Conservation (phyloP, 768 basidiomycete genomes). For the Podaxis pistillaris region DNA sequence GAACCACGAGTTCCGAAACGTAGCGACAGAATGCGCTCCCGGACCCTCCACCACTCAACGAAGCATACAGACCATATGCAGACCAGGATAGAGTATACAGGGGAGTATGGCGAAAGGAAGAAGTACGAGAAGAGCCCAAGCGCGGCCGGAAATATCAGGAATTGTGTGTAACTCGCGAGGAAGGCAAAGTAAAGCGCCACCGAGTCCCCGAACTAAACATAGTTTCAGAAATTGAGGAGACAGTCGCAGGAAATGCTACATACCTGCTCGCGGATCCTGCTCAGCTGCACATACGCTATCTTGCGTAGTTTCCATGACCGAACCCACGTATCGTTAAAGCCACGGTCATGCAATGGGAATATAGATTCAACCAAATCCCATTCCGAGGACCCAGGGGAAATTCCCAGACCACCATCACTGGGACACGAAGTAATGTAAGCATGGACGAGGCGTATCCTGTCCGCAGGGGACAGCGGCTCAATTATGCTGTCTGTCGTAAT, state of each 20-base stretch:
- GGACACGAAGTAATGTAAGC: conserved; percentile 65
- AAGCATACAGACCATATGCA: conserved; percentile 85
- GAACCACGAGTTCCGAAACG: conserved; percentile 80
- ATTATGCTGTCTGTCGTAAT: conserved; percentile 43
- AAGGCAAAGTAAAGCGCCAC: conserved; percentile 90
- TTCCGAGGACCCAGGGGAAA: conserved; percentile 64
- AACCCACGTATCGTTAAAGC: conserved; percentile 80
- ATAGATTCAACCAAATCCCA: conserved; percentile 85
- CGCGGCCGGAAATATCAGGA: conserved; percentile 71
- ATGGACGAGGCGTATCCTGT: conserved; percentile 80
- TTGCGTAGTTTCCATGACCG: conserved; percentile 68
- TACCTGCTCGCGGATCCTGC: conserved; percentile 71
- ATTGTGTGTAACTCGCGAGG: conserved; percentile 78
- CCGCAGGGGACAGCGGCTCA: conserved; percentile 59
- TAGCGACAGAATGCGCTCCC: conserved; percentile 79
- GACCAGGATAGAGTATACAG: conserved; percentile 71
- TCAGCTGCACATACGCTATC: conserved; percentile 63
- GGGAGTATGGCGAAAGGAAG: conserved; percentile 70
- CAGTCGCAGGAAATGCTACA: background rate
- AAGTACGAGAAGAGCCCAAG: conserved; percentile 71
- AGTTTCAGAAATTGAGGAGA: background rate
- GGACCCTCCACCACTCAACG: conserved; percentile 90
- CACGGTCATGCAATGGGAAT: conserved; percentile 80
- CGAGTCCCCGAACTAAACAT: conserved; percentile 66
- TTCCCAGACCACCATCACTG: conserved; percentile 81